A percentile compares a stretch with the other conserved stretches of the same genome.
Evolutionary conservation across 176 grass and related monocot genomes (phyloP).

Genomic region (Cenchrus purpureus): DNA sequence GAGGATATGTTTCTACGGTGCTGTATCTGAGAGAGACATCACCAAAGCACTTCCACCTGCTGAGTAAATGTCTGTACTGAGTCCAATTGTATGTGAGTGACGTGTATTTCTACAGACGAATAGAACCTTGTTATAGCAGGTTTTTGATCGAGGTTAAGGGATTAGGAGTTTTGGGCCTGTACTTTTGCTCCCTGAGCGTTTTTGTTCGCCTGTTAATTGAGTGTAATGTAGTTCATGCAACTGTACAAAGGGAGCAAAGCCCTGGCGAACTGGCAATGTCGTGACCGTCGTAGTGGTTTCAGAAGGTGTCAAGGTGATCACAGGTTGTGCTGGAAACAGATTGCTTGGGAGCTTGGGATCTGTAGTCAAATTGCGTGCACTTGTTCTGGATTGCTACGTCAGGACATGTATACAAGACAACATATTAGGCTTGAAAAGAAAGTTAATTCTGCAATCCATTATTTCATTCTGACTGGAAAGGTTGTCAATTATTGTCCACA

Average conservation of each 20-base stretch:
- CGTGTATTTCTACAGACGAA: constrained; percentile 2
- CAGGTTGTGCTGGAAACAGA: background rate
- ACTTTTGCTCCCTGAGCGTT: background rate
- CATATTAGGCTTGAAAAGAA: no score
- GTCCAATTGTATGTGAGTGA: background rate
- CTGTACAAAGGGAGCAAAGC: background rate
- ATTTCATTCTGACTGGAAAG: no score
- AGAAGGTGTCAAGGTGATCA: background rate
- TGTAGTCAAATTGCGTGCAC: no score
- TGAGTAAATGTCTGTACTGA: constrained; percentile 44
- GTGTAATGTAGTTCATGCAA: background rate
- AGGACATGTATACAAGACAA: no score
- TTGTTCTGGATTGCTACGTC: no score
- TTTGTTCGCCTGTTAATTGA: background rate
- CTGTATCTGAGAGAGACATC: constrained; percentile 67
- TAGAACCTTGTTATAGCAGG: background rate
- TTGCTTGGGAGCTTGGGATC: background rate
- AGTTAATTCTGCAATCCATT: no score
- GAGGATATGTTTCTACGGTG: constrained; percentile 85
- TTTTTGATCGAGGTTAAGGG: background rate
- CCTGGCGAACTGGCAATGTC: background rate
- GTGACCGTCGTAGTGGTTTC: background rate
- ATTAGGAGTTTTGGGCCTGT: background rate
- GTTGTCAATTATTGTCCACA: no score
- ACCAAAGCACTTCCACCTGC: constrained; percentile 52